Evolutionary conservation across 2,329 filamentous ascomycete species (phyloP), one percentile per base, ranked within the genome.

Genomic region (Aspergillus vadensis): DNA sequence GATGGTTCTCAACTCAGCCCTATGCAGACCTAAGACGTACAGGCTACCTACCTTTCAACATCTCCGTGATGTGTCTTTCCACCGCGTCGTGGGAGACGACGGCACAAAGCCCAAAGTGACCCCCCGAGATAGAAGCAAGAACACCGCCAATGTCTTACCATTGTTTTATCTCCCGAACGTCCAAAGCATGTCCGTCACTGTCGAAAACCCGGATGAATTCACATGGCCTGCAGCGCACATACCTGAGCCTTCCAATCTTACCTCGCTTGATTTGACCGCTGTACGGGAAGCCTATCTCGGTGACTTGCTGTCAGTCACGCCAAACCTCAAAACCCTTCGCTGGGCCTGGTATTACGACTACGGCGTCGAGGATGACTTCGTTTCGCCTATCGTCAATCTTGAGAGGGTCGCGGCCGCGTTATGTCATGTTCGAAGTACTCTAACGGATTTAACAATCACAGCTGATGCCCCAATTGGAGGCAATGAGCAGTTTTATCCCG

Each of bases 91-190:
- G 32, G 38, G 36, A 6, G 17, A 60, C 44, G 0, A 41, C n/a
- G 32, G 54, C 25, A 1, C 41, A 41, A 36, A 19, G n/a, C n/a
- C 32, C 4, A 36, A 36, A 6, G 0, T 14, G 12, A 15, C 32
- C 2, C 12, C 32, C 12, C 12, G 12, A 14, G 32, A 15, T 36
- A 36, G 39, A 2, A 7, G 50, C 49, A 63, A 55, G 15, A 65
- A 65, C 32, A 66, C 63, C 2, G 30, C 50, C 39, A 64, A 65
- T 51, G 19, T 63, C 44, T 27, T 70, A n/a, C 50, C 66, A 27
- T 49, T 67, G 8, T 66, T 69, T 23, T 69, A 69, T 52, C 32
- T 70, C 17, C 66, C 62, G 12, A 59, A 41, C 10, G 17, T 68
- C 19, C 10, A 63, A 60, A 60, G n/a, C 17, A 56, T 70, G 52